Base-by-base conservation (phyloP, 2,329 filamentous ascomycete genomes). In the Emmonsia crescens region DNA sequence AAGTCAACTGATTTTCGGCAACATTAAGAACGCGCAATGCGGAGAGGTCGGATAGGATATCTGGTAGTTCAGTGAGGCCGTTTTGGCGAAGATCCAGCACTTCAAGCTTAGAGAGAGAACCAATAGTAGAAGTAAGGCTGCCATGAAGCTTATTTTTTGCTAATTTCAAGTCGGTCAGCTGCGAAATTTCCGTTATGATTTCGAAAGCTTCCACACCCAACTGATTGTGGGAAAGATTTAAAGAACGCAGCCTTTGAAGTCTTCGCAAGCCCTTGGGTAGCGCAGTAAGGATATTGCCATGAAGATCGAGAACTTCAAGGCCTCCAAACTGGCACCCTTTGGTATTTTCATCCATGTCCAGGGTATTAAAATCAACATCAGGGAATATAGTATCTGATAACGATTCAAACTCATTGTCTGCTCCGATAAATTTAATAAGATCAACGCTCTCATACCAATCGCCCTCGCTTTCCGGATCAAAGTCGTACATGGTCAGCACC, bases 391-490 rank as follows among this genome's bases (percentile, higher is more conserved):
- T 77, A 21, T 94, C 89, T 2, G 85, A 83, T 40, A 97, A 79
- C 38, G 80, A 79, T 68, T 89, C 85, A 56, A 99, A 75, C 69
- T 96, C 89, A 69, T 99, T 97, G 70, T 96, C 91, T 9, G 93
- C 91, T 5, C 89, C 91, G 65, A 94, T 84, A 57, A 97, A 85
- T 64, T 88, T 85, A 0, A 87, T 88, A 54, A 97, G 77, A 70
- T 97, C 93, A 12, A 97, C 90, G 63, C 89, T 88, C 73, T 97
- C 93, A 1, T 91, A 91, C 94, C 94, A 97, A 40, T 87, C 85
- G 42, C 82, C 84, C 27, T 82, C 78, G 14, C 79, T 80, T 44
- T 87, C 84, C 61, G 83, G 81, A 60, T 91, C 86, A 21, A 89
- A 79, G 68, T 91, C 89, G 72, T 96, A 97, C 92, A 97, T 97